phyloP scores from a whole-genome alignment of 441 rosid genomes.

The Brassica balearica region DNA sequence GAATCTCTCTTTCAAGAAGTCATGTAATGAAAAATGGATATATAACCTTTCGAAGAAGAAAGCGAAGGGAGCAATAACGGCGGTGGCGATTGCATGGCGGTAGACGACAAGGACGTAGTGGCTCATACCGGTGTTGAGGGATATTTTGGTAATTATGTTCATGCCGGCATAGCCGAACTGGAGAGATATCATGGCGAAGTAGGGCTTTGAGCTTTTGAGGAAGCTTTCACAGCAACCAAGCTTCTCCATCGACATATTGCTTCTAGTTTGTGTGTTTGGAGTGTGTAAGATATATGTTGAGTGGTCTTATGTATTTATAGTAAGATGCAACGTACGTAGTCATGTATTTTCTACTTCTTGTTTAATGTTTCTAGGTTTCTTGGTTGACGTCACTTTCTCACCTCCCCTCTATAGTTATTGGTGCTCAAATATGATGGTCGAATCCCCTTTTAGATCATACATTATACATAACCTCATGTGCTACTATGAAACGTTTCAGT shows the following conservation, averaged over 20 bases:
- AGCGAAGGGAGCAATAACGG: conserved; percentile 78
- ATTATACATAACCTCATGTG: background rate
- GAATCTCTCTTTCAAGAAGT: background rate
- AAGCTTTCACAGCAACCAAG: conserved; percentile 44
- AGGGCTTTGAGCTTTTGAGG: conserved; percentile 59
- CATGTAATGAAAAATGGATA: background rate
- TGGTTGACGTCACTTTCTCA: conserved; percentile 27
- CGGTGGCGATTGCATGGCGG: conserved; percentile 79
- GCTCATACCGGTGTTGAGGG: conserved; percentile 81
- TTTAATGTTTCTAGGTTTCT: conserved; percentile 25
- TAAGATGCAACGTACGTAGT: conserved; percentile 13
- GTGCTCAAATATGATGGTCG: conserved; percentile 12
- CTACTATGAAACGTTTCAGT: background rate
- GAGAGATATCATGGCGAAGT: conserved; percentile 73
- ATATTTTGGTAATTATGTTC: conserved; percentile 78
- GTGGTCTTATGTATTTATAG: conserved; percentile 38
- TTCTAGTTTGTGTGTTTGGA: conserved; percentile 21
- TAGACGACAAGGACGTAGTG: conserved; percentile 85
- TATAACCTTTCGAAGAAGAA: conserved; percentile 64
- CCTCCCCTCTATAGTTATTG: conserved; percentile 17
- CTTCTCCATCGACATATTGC: conserved; percentile 43
- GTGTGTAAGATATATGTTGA: conserved; percentile 6
- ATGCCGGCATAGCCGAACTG: conserved; percentile 87
- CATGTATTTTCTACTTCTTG: conserved; percentile 4
- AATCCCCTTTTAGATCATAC: background rate